Percentiles rank a stretch among this genome's conserved stretches.
phyloP scores from a whole-genome alignment of 31 red algal genomes.

The Asparagopsis taxiformis region DNA sequence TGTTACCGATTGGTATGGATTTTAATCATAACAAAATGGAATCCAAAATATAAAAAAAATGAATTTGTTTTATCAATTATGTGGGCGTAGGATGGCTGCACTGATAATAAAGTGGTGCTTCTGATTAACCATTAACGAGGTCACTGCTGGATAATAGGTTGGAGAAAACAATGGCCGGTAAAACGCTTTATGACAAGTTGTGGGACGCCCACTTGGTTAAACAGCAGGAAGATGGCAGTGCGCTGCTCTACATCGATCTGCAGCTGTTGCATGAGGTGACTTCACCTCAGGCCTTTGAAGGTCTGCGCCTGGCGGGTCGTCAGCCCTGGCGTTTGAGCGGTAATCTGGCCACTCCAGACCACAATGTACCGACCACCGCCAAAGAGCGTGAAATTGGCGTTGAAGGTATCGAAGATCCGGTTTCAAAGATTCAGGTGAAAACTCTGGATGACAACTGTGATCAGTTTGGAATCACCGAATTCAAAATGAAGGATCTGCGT shows the following conservation, averaged over 20 bases:
- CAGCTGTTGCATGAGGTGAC: background rate
- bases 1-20: no score
- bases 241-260: slow-evolving; percentile 1
- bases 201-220: background rate
- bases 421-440: background rate
- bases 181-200: background rate
- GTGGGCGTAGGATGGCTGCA: no score
- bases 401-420: background rate
- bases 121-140: no score
- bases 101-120: no score
- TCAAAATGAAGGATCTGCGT: no score
- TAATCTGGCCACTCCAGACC: background rate
- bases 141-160: no score
- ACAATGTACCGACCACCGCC: background rate
- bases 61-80: no score
- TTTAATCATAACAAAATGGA: no score
- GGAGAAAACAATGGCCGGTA: no score
- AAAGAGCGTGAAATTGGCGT: no score
- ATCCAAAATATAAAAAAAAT: no score
- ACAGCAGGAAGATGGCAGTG: background rate
- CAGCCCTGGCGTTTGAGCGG: background rate
- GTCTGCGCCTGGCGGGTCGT: background rate
- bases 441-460: background rate
- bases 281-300: background rate
- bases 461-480: background rate